Base-by-base conservation (phyloP, 495 filamentous ascomycete genomes). In the Aspergillus baeticus region DNA sequence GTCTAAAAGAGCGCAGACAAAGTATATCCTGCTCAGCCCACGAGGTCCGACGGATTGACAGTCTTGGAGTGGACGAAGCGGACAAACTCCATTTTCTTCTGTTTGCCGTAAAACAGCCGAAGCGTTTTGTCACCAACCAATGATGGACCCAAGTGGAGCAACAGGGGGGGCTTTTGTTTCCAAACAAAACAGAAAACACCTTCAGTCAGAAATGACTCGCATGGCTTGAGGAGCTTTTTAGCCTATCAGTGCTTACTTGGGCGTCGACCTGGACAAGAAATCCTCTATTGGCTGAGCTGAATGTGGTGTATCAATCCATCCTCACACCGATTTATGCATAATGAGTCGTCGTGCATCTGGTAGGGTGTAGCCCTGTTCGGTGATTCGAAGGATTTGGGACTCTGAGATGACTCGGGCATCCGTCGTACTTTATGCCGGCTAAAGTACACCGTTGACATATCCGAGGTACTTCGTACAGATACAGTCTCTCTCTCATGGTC, bases 121-220 rank as follows among this genome's bases (percentile, higher is more conserved):
- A 18, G 4, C 26, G 37, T 5, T 15, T 37, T 15, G 10, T 11
- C 3, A 6, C 35, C n/a, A 15, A 37, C 35, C 10, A 15, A 11
- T 41, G n/a, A n/a, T 3, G 6, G 6, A 15, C 35, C 35, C 35
- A 37, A 50, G 47, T 50, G 47, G 47, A 50, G 47, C 34, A 11
- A 3, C 33, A 50, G 34, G 31, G 46, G 31, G n/a, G 8, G 26
- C 26, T 29, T 29, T 8, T 29, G 26, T 29, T 29, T 29, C 26
- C 8, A 29, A 29, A 29, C 26, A 8, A 29, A 29, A 29, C 26
- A 29, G 8, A 29, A 29, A 38, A 20, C 47, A 15, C 23, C 10
- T 23, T 34, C 47, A 37, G 3, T 26, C 35, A 51, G 43, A 51
- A 65, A 61, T 63, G 62, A 58, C 54, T 64, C 60, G 52, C 62